Evolutionary conservation across 2,329 filamentous ascomycete genomes (phyloP), one percentile per base, ranked within the genome.

Genomic region (Penicillium sp.): DNA sequence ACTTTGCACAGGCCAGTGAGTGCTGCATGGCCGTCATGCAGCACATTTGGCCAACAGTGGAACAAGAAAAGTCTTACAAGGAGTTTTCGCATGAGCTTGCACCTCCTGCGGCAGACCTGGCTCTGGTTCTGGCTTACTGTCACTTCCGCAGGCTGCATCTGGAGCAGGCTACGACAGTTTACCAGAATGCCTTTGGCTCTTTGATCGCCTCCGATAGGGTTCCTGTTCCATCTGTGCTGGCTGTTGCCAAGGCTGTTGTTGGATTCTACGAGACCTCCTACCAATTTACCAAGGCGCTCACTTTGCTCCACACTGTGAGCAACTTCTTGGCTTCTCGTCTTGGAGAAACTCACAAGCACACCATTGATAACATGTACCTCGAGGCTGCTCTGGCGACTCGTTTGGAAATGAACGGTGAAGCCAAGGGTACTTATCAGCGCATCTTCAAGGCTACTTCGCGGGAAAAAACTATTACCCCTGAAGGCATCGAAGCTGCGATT

Each of bases 281-380:
- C 64, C 70, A 72, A 39, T 72, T 72, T 52, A 62, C 64, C 21
- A 70, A 65, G 46, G 70, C 70, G 1, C 50, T 72, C 5, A 53
- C 55, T 29, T 49, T 72, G 8, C 62, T 72, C 1, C 64, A 67
- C 27, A 65, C 67, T 6, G 64, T 72, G 36, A 70, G 66, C 55
- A 64, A 67, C 14, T 72, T 71, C 61, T 62, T 71, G 50, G 56
- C 58, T 1, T 53, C 60, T n/a, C 62, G 69, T 4, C 53, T 72
- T 3, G 70, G 69, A 2, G 64, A 66, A 5, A 72, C 70, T 2
- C 74, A 80, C 56, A 72, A 77, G 45, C 66, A 72, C 31, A 79
- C 77, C 0, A 77, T 82, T 46, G 70, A 77, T 22, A 78, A 75
- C 2, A 61, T 81, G 49, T 82, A 82, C 60, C 71, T 72, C 27